Evolutionary conservation across 148 eudicot genomes (phyloP).

Genomic region (Dianthus caryophyllus): DNA sequence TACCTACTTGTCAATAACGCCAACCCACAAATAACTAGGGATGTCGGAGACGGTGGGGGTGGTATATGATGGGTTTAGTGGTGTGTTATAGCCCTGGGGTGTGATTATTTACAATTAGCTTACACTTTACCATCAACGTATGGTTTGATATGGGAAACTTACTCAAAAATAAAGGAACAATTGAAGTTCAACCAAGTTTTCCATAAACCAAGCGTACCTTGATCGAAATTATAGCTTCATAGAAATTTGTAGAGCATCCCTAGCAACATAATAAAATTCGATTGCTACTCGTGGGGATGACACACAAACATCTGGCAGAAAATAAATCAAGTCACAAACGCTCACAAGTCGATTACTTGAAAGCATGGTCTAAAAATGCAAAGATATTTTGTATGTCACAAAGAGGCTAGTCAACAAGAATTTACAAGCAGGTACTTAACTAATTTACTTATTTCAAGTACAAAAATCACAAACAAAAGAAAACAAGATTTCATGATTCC

Average conservation of each 20-base stretch:
- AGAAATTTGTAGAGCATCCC: conserved; percentile 82
- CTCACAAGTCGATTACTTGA: background rate
- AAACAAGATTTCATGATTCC: background rate
- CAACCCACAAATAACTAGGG: too few species aligned
- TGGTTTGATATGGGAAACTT: background rate
- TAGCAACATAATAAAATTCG: conserved; percentile 86
- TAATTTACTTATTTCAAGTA: background rate
- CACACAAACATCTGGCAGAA: conserved; percentile 83
- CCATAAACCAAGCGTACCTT: conserved; percentile 47
- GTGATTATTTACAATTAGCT: background rate
- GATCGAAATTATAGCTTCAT: conserved; percentile 80
- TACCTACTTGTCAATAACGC: too few species aligned
- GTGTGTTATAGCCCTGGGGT: too few species aligned
- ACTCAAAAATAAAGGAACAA: background rate
- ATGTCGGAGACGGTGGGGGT: too few species aligned
- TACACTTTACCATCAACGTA: background rate
- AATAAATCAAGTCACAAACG: conserved; percentile 7
- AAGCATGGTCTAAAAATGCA: background rate
- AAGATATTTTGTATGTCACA: background rate
- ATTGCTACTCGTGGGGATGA: conserved; percentile 78
- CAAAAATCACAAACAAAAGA: background rate
- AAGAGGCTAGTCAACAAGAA: background rate
- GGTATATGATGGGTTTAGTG: background rate
- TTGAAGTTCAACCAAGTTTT: background rate
- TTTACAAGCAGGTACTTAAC: background rate